Base-by-base conservation (phyloP, 139 green algal genomes). In the Dunaliella primolecta region DNA sequence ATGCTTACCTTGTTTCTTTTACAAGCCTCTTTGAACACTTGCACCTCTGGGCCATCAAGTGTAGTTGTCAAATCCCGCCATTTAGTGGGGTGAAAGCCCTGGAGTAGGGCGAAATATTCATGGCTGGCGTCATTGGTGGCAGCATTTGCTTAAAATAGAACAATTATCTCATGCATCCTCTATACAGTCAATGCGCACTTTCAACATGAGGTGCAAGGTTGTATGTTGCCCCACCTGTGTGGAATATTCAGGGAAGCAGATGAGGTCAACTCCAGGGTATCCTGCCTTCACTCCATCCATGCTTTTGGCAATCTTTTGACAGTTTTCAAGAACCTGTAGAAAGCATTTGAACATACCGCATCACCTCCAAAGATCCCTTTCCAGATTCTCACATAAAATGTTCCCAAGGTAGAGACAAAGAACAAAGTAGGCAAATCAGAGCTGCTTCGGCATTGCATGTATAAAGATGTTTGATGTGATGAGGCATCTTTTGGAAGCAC, bases 61-160 rank as follows among this genome's bases (percentile, higher is more conserved):
- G 85, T 91, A 72, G 87, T 92, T 24, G 89, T 92, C 24, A 92
- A 79, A 46, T 90, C 83, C 15, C 25, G 23, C 89, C 89, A 92
- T 76, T 88, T 86, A 15, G 57, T 46, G 20, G 89, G 89, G 78
- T 92, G 85, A 72, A 91, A 91, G 32, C 85, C 87, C 86, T 92
- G 84, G 33, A 55, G 83, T 36, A 24, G 79, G 80, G 78, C 15
- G 34, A 20, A 56, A 55, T 64, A 25, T 7, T 64, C 15, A 15
- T 64, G 7, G 46, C 15, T 64, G 46, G 7, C 15, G 46, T 64
- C 15, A 15, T 64, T 64, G 46, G 7, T 64, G 46, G 46, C 46
- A 7, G 15, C 46, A 64, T 25, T 15, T 64, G 7, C 15, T 64
- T 64, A 64, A 7, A 25, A 7, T 64, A 25, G 46, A 15, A 15